A percentile compares a stretch with the other conserved stretches of the same genome.
Evolutionary conservation across 345 rosid genomes (phyloP).

Genomic region (Ailanthus altissimus): DNA sequence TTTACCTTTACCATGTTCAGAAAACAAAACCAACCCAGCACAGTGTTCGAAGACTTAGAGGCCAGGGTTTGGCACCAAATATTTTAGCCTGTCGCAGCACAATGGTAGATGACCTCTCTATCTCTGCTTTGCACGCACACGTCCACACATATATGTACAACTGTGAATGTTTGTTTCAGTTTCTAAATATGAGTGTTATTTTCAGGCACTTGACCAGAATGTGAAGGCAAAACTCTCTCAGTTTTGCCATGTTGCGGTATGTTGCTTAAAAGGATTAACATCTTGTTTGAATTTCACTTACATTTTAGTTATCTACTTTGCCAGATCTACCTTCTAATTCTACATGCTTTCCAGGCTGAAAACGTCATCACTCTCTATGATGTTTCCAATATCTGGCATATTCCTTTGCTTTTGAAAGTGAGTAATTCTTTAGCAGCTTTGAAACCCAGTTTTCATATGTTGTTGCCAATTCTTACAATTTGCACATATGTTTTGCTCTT

Average conservation of each 20-base stretch:
- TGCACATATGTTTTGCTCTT: background rate
- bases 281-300: conserved; percentile 5
- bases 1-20: conserved; percentile 34
- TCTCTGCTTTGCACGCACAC: background rate
- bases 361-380: conserved; percentile 80
- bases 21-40: conserved; percentile 99
- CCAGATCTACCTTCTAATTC: background rate
- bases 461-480: conserved; percentile 9
- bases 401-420: conserved; percentile 87
- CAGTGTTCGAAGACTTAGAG: conserved; percentile 82
- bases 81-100: conserved; percentile 95
- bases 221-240: conserved; percentile 86
- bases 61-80: conserved; percentile 84
- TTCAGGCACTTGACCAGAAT: conserved; percentile 83
- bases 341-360: conserved; percentile 55
- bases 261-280: conserved; percentile 3
- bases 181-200: conserved; percentile 27
- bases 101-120: conserved; percentile 40
- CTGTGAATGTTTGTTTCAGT: conserved; percentile 10
- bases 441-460: background rate
- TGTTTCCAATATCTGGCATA: conserved; percentile 95
- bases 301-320: conserved; percentile 10
- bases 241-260: conserved; percentile 92
- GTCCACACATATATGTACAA: background rate
- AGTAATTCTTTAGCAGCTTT: conserved; percentile 26